These are phyloP conservation scores for Glycine tomentella DNA, from an alignment of 306 rosid genomes.

Conservation along the genomic window DNA sequence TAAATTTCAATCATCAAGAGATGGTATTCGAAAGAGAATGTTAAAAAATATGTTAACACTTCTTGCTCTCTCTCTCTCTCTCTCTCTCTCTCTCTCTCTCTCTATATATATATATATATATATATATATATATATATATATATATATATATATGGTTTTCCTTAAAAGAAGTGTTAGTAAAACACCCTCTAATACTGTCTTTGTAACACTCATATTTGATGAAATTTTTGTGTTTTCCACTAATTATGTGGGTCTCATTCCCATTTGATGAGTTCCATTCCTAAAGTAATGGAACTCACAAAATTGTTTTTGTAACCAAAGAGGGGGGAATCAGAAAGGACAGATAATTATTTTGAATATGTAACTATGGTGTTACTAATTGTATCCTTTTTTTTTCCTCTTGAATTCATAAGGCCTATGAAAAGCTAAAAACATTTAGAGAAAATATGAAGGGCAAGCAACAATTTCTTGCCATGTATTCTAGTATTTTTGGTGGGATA, in stretches of 20 bases:
- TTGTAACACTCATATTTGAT: background rate
- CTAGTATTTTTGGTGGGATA: conserved; percentile 86
- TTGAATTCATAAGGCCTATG: conserved; percentile 61
- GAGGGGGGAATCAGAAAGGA: background rate
- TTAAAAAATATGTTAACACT: no score
- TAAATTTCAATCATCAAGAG: no score
- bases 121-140: no score
- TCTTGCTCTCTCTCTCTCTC: no score
- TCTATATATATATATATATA: no score
- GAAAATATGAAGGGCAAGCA: conserved; percentile 65
- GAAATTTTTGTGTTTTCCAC: background rate
- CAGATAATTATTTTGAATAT: background rate
- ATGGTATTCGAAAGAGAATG: no score
- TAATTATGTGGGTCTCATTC: background rate
- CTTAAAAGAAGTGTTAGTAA: background rate
- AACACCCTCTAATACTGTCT: no score
- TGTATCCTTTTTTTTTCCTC: background rate
- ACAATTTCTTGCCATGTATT: conserved; percentile 85
- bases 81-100: no score
- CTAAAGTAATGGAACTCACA: background rate
- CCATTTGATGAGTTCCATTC: background rate
- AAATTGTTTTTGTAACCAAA: background rate
- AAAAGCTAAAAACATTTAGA: conserved; percentile 59
- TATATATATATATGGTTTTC: no score
- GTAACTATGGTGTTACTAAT: conserved; percentile 17